Evolutionary conservation across 345 rosid species (phyloP).

Genomic region (Linum usitatissimum): DNA sequence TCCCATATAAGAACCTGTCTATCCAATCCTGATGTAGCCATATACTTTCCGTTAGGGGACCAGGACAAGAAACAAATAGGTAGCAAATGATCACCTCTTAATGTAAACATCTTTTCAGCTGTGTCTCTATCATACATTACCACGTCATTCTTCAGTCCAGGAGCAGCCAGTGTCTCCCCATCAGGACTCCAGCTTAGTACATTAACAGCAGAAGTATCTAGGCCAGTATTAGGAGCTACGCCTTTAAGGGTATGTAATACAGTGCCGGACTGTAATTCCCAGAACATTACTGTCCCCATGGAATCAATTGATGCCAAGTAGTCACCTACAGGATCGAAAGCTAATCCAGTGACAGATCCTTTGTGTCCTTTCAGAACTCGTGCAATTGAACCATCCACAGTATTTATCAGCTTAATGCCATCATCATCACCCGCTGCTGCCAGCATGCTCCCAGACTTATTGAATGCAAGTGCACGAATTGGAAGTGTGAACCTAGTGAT

Average conservation of each 20-base stretch:
- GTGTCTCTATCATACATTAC: conserved; percentile 91
- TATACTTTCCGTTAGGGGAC: conserved; percentile 92
- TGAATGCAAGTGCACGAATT: conserved; percentile 72
- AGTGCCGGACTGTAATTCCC: conserved; percentile 79
- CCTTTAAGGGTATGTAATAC: conserved; percentile 50
- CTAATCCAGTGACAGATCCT: conserved; percentile 79
- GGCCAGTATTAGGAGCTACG: conserved; percentile 54
- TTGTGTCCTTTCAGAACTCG: conserved; percentile 81
- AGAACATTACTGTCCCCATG: conserved; percentile 59
- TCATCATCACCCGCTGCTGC: conserved; percentile 99
- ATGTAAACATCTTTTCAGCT: conserved; percentile 67
- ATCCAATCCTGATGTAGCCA: conserved; percentile 86
- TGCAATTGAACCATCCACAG: conserved; percentile 83
- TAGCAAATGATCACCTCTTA: conserved; percentile 73
- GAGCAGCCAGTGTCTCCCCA: conserved; percentile 78
- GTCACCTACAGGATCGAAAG: conserved; percentile 68
- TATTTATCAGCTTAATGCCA: conserved; percentile 85
- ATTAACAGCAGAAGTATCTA: conserved; percentile 49
- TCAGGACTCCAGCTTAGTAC: conserved; percentile 87
- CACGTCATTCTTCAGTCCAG: conserved; percentile 75
- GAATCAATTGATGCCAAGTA: conserved; percentile 83
- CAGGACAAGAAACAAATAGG: conserved; percentile 66
- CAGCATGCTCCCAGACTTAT: conserved; percentile 74
- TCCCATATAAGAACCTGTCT: conserved; percentile 87
- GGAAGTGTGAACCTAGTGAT: conserved; percentile 88